Evolutionary conservation across 148 eudicot genomes (phyloP).

Genomic region (Rhododendron vialii): DNA sequence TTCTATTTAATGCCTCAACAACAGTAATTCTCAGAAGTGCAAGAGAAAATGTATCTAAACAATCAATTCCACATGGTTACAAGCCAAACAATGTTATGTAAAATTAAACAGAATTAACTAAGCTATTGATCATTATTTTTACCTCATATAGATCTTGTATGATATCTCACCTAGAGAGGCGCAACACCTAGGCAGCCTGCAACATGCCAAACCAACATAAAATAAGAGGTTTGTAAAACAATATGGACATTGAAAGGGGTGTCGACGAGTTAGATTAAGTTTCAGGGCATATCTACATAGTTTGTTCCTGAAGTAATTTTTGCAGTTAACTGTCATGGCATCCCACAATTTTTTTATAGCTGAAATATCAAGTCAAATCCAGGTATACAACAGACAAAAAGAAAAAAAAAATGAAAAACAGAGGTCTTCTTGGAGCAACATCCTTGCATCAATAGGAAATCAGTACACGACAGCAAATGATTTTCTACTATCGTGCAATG

Average conservation of each 20-base stretch:
- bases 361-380: not conserved
- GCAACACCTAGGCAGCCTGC: constrained; percentile 11
- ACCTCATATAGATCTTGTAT: constrained; percentile 2
- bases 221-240: not conserved
- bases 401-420: not conserved
- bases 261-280: not conserved
- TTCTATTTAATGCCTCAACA: not conserved
- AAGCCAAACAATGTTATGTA: not conserved
- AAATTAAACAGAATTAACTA: not conserved
- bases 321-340: not conserved
- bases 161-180: not conserved
- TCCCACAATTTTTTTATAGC: not conserved
- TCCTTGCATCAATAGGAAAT: not conserved
- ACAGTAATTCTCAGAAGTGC: not conserved
- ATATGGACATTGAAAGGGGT: not conserved
- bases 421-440: not conserved
- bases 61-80: not conserved
- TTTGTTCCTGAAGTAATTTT: not conserved
- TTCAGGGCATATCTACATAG: not conserved
- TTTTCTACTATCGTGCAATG: not conserved
- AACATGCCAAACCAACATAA: not conserved
- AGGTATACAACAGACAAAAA: no score
- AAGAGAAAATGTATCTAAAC: not conserved
- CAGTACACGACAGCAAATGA: not conserved
- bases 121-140: not conserved